phyloP scores from a whole-genome alignment of 139 green algal genomes.

The Tetraselmis striata region DNA sequence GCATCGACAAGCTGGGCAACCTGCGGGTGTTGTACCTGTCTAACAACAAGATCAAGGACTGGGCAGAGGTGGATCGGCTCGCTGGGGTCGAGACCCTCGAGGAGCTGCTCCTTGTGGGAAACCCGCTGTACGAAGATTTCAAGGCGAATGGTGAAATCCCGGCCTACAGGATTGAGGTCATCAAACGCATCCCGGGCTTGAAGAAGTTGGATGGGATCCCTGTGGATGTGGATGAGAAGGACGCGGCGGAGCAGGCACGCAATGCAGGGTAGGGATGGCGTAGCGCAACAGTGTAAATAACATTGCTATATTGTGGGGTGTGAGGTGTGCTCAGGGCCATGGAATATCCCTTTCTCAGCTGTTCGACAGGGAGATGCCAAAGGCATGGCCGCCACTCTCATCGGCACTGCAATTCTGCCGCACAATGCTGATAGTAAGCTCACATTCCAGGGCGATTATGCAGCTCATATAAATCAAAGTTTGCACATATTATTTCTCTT shows the following conservation, averaged over 20 bases:
- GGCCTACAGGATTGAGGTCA: constrained; percentile 75
- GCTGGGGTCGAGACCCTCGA: constrained; percentile 53
- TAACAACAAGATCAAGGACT: constrained; percentile 84
- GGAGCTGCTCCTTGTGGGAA: constrained; percentile 82
- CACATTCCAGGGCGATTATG: no score
- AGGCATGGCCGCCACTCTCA: no score
- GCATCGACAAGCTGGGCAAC: constrained; percentile 73
- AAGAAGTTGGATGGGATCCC: constrained; percentile 89
- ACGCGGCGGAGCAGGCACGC: constrained; percentile 35
- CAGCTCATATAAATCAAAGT: no score
- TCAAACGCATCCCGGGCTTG: constrained; percentile 75
- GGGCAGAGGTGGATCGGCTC: constrained; percentile 72
- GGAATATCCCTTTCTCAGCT: no score
- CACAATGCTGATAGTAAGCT: no score
- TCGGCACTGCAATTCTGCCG: no score
- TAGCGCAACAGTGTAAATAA: no score
- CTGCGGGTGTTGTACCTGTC: constrained; percentile 75
- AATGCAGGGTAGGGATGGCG: neutral
- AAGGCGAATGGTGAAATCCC: constrained; percentile 48
- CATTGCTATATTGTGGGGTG: no score
- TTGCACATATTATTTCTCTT: no score
- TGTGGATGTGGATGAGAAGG: constrained; percentile 74
- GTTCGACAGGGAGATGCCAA: no score
- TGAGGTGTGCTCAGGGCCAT: no score
- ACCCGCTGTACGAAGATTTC: constrained; percentile 78